These are phyloP conservation scores for Trichodelitschia bisporula DNA, from an alignment of 495 filamentous ascomycete species.

Conservation along the genomic window DNA sequence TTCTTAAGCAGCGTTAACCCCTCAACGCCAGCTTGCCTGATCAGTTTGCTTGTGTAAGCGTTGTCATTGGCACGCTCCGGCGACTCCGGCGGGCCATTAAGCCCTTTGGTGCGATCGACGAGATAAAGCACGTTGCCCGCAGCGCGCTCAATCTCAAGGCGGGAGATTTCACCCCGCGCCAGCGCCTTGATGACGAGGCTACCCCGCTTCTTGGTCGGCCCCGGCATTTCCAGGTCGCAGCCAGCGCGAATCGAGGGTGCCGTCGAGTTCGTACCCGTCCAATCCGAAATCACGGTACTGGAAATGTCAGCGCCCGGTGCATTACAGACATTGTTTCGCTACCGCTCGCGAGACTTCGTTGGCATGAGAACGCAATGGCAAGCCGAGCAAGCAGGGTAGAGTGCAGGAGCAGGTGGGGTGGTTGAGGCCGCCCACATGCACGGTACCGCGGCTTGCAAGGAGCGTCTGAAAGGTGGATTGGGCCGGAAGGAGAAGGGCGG, in stretches of 20 bases:
- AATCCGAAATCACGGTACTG: conserved; percentile 11
- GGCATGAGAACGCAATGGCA: no score
- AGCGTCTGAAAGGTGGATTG: no score
- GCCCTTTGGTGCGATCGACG: conserved; percentile 9
- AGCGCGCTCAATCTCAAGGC: conserved; percentile 6
- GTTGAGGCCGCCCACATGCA: no score
- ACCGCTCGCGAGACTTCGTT: no score
- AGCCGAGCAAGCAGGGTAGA: no score
- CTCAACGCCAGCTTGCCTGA: conserved; percentile 9
- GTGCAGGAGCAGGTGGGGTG: no score
- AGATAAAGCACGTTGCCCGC: conserved; percentile 15
- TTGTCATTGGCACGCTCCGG: conserved; percentile 8
- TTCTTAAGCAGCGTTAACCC: conserved; percentile 17
- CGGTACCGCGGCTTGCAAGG: no score
- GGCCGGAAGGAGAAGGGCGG: no score
- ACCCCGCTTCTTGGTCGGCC: conserved; percentile 6
- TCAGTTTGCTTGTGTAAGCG: conserved; percentile 7
- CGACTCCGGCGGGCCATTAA: conserved; percentile 6
- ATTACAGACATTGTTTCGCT: no score
- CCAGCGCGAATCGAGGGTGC: conserved; percentile 8
- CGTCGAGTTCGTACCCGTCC: conserved; percentile 11
- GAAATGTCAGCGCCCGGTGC: no score
- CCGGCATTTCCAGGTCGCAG: conserved; percentile 12
- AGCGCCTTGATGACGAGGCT: conserved; percentile 7
- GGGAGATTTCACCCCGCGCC: conserved; percentile 7